Base-by-base conservation (phyloP, 495 filamentous ascomycete species). In the Xylaria cubensis region DNA sequence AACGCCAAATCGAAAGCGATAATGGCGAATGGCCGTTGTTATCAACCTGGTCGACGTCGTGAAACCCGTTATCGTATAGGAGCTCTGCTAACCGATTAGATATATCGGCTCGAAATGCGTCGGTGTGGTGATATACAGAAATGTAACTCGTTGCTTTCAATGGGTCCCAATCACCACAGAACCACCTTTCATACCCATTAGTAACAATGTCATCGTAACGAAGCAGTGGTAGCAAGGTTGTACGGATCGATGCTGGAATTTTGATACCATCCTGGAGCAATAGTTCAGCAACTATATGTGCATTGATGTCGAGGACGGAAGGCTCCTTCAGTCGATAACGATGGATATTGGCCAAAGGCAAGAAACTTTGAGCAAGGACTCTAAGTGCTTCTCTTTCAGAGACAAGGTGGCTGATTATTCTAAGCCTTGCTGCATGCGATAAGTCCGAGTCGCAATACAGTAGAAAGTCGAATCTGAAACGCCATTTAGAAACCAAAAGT, bases 381-480 rank as follows among this genome's bases (percentile, higher is more conserved):
- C 24, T 63, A 3, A 63, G 59, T 26, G 12, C 59, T 42, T 4
- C 59, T 42, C 59, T 63, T 63, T 24, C 19, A 63, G 59, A 41
- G 24, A 42, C 59, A 24, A 63, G 36, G 13, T 63, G 59, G n/a
- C 13, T 9, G 12, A 63, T 63, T 12, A 63, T 63, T 42, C 19
- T 63, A 10, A 63, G 59, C 59, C 59, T 63, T 1, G 59, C 59
- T 13, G 59, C 13, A 42, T 63, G 59, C 4, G 59, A 63, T 36
- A 63, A 4, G 1, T 46, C 10, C 42, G 36, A 59, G 29, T 59
- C 3, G 56, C 56, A 59, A 59, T 59, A n/a, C n/a, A n/a, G 26
- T 9, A 63, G 59, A n/a, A 63, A 63, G n/a, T 42, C 59, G 36
- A 63, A 63, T 39, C 59, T 21, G 59, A 4, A 63, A 63, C 59